Percentiles rank a stretch among this genome's conserved stretches.
phyloP scores from a whole-genome alignment of 2,329 filamentous ascomycete genomes.

The Xylariaceae sp. region DNA sequence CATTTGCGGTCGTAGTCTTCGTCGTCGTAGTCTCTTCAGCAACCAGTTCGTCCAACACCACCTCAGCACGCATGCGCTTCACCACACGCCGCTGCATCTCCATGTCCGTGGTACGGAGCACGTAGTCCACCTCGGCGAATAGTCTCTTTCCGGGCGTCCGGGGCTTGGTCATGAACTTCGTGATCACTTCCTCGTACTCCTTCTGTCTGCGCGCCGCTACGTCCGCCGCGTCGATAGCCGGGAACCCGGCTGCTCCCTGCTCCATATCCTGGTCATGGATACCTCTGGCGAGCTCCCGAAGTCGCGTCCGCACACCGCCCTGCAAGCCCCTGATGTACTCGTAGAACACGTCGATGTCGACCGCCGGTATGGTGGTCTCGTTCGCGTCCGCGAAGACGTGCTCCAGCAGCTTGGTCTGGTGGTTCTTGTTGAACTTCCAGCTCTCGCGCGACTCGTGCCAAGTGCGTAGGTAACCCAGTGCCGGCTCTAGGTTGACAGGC shows the following conservation, averaged over 20 bases:
- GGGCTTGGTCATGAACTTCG: slow-evolving; percentile 37
- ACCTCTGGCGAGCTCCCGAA: slow-evolving; percentile 61
- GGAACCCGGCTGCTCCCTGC: slow-evolving; percentile 43
- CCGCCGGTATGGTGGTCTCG: slow-evolving; percentile 61
- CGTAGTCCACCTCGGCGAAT: slow-evolving; percentile 50
- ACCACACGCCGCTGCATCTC: slow-evolving; percentile 51
- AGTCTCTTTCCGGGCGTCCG: slow-evolving; percentile 40
- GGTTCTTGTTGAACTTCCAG: slow-evolving; percentile 97
- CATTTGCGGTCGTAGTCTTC: slow-evolving; percentile 25
- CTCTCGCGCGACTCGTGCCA: slow-evolving; percentile 64
- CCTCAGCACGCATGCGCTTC: slow-evolving; percentile 59
- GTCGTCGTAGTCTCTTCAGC: slow-evolving; percentile 23
- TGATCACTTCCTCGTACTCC: slow-evolving; percentile 53
- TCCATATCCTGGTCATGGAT: slow-evolving; percentile 54
- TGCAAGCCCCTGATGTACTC: slow-evolving; percentile 76
- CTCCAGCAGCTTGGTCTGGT: slow-evolving; percentile 80
- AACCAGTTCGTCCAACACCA: slow-evolving; percentile 48
- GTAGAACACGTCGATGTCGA: slow-evolving; percentile 64
- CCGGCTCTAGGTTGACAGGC: slow-evolving; percentile 52
- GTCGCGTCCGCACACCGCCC: slow-evolving; percentile 64
- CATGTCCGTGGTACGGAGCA: slow-evolving; percentile 45
- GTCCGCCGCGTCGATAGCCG: slow-evolving; percentile 39
- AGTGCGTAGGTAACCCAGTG: slow-evolving; percentile 69
- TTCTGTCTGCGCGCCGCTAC: slow-evolving; percentile 45
- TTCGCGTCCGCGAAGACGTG: slow-evolving; percentile 61